These are phyloP conservation scores for Trichoderma arundinaceum DNA, from an alignment of 2,329 filamentous ascomycete genomes.

Conservation along the genomic window DNA sequence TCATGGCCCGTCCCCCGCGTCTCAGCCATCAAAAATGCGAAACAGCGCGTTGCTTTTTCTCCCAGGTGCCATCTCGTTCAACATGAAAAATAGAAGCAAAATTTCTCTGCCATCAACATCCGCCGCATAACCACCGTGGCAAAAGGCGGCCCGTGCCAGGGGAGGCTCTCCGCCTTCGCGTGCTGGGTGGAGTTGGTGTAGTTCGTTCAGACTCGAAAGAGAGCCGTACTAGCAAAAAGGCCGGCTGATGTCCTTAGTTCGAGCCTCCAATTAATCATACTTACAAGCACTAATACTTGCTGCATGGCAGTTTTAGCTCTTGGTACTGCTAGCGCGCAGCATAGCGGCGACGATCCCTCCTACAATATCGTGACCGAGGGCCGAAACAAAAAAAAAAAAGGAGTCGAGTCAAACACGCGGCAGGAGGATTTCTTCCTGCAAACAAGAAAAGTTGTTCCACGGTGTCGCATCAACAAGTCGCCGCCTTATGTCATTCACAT, in stretches of 20 bases:
- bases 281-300: background rate
- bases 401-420: background rate
- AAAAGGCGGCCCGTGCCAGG: conserved; percentile 28
- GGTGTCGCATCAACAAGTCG: background rate
- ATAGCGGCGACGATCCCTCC: conserved; percentile 14
- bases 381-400: background rate
- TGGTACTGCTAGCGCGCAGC: too few relatives aligned
- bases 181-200: conserved; percentile 16
- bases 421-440: background rate
- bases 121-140: conserved; percentile 8
- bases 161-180: conserved; percentile 25
- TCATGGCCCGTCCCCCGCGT: background rate
- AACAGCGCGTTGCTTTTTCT: conserved; percentile 7
- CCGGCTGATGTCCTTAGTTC: conserved; percentile 4
- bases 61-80: background rate
- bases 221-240: background rate
- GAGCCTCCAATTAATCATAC: conserved; percentile 11
- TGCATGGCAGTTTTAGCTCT: too few relatives aligned
- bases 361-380: background rate
- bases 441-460: background rate
- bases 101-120: background rate
- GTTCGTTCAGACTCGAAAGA: background rate
- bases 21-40: conserved; percentile 15
- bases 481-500: background rate
- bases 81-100: background rate